Conservation (phyloP, 805 yeast species). For the Yarrowia sp. region DNA sequence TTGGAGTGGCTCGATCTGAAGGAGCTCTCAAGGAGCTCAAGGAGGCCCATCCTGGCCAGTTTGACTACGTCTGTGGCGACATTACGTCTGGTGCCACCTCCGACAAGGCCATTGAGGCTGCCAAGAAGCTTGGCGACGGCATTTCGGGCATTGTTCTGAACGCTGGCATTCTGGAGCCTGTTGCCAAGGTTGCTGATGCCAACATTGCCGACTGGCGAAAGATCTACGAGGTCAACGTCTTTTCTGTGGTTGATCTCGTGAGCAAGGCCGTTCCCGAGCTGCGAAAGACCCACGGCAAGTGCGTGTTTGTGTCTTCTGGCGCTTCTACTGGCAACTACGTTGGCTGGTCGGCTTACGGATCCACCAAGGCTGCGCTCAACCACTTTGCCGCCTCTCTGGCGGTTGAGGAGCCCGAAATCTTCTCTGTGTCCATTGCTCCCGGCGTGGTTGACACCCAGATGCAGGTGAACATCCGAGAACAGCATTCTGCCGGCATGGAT, state of each 20-base stretch:
- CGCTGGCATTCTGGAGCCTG: slow-evolving; percentile 84
- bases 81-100: slow-evolving; percentile 54
- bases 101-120: slow-evolving; percentile 53
- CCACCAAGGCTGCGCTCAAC: slow-evolving; percentile 90
- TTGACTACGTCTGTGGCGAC: slow-evolving; percentile 59
- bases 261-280: slow-evolving; percentile 62
- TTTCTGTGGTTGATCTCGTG: slow-evolving; percentile 71
- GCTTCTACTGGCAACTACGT: slow-evolving; percentile 70
- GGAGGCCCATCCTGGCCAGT: slow-evolving; percentile 48
- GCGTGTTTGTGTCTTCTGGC: slow-evolving; percentile 88
- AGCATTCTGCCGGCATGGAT: slow-evolving; percentile 65
- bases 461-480: slow-evolving; percentile 81
- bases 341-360: slow-evolving; percentile 93
- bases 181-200: slow-evolving; percentile 60
- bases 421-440: slow-evolving; percentile 80
- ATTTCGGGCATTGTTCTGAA: slow-evolving; percentile 66
- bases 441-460: slow-evolving; percentile 93
- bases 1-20: slow-evolving; percentile 76
- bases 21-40: slow-evolving; percentile 56
- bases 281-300: slow-evolving; percentile 61
- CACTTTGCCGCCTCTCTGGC: slow-evolving; percentile 73
- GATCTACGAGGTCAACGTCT: slow-evolving; percentile 77
- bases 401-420: slow-evolving; percentile 67
- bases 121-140: slow-evolving; percentile 57
- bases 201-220: slow-evolving; percentile 64